Percentiles rank a stretch among this genome's conserved stretches.
Evolutionary conservation across 2,329 filamentous ascomycete genomes (phyloP).

Genomic region (Tothia fuscella): DNA sequence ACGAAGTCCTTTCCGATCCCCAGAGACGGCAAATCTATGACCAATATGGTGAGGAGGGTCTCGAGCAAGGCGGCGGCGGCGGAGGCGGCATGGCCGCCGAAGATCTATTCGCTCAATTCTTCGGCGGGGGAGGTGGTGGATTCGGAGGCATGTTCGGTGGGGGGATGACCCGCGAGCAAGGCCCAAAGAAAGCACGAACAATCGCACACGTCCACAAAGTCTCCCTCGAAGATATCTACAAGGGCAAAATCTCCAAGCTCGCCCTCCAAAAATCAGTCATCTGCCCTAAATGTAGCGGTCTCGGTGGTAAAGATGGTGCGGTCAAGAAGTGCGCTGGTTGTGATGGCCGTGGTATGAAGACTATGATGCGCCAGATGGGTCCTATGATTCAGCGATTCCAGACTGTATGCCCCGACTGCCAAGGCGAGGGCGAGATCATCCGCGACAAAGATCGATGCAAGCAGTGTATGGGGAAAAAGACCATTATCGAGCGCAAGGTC

Average conservation of each 20-base stretch:
- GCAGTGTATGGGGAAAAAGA: constrained; percentile 95
- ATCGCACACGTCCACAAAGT: constrained; percentile 99
- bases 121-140: constrained; percentile 60
- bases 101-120: constrained; percentile 95
- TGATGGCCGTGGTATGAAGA: constrained; percentile 96
- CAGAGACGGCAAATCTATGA: constrained; percentile 91
- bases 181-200: constrained; percentile 82
- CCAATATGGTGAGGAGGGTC: constrained; percentile 92
- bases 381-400: constrained; percentile 99
- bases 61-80: constrained; percentile 71
- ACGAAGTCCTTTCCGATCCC: constrained; percentile 84
- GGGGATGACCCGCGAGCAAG: constrained; percentile 64
- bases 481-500: constrained; percentile 91
- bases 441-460: constrained; percentile 98
- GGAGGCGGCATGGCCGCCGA: constrained; percentile 85
- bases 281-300: constrained; percentile 85
- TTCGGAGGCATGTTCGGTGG: constrained; percentile 56
- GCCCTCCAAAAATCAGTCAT: constrained; percentile 96
- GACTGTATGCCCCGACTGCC: constrained; percentile 96
- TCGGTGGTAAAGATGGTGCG: constrained; percentile 94
- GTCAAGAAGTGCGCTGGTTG: constrained; percentile 86
- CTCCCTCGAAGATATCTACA: constrained; percentile 93
- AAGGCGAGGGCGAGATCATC: constrained; percentile 93
- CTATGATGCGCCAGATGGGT: constrained; percentile 99
- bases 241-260: constrained; percentile 93